A percentile compares a stretch with the other conserved stretches of the same genome.
Conservation (phyloP, 2,329 filamentous ascomycete species). For the Penicillium sp. region DNA sequence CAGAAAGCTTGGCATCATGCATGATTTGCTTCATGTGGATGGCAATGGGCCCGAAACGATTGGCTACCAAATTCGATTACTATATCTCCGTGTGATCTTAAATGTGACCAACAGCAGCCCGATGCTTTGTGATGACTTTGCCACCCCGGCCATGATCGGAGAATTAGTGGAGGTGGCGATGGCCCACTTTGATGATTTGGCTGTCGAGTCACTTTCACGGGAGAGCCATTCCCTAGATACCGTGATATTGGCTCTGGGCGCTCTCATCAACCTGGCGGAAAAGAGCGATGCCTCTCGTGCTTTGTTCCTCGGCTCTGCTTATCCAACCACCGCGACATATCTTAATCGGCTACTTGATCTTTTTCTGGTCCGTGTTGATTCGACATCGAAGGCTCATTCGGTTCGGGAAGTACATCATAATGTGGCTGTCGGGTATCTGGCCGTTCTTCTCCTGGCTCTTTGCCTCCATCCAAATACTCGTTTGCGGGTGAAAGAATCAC, state of each 20-base stretch:
- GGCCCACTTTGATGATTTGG: conserved; percentile 28
- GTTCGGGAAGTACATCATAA: conserved; percentile 68
- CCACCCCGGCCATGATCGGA: conserved; percentile 38
- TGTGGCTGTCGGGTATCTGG: conserved; percentile 79
- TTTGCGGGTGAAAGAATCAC: conserved; percentile 36
- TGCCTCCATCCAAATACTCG: conserved; percentile 53
- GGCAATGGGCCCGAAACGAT: conserved; percentile 12
- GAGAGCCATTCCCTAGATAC: conserved; percentile 60
- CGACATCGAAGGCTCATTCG: conserved; percentile 53
- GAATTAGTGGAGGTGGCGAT: conserved; percentile 36
- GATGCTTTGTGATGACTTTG: conserved; percentile 62
- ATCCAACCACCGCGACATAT: conserved; percentile 36
- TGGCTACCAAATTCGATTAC: conserved; percentile 27
- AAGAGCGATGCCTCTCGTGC: conserved; percentile 60
- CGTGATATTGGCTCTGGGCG: conserved; percentile 70
- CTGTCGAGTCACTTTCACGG: conserved; percentile 25
- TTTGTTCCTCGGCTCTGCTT: conserved; percentile 41
- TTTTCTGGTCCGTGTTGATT: conserved; percentile 63
- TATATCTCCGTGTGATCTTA: conserved; percentile 64
- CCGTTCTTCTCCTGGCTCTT: conserved; percentile 76
- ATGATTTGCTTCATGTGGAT: conserved; percentile 37
- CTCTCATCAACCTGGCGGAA: conserved; percentile 83
- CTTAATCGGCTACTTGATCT: conserved; percentile 57
- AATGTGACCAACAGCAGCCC: conserved; percentile 80
- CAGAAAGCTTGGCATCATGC: conserved; percentile 27